Evolutionary conservation across 2,329 filamentous ascomycete genomes (phyloP).

Genomic region (Dactylellina haptotyla): DNA sequence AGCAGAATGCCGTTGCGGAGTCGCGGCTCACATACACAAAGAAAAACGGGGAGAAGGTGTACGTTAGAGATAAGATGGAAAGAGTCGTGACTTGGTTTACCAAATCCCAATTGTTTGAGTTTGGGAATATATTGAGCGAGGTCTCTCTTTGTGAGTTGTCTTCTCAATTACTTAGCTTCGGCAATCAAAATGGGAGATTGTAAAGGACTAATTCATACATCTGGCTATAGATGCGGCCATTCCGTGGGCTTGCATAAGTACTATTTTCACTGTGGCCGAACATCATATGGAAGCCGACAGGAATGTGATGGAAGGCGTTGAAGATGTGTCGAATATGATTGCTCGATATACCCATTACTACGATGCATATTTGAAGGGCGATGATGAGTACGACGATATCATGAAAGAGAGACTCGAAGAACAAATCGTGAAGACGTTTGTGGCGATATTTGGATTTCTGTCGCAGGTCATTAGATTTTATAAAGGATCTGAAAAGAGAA

Average conservation of each 20-base stretch:
- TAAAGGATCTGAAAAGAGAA: conserved; percentile 25
- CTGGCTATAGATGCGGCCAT: conserved; percentile 23
- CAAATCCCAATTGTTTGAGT: conserved; percentile 31
- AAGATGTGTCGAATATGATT: conserved; percentile 33
- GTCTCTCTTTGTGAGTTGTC: conserved; percentile 32
- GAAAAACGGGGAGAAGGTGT: conserved; percentile 32
- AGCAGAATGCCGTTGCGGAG: conserved; percentile 22
- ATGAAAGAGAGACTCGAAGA: conserved; percentile 38
- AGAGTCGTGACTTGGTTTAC: conserved; percentile 45
- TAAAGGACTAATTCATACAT: not conserved
- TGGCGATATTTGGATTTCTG: conserved; percentile 25
- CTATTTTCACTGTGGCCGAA: conserved; percentile 30
- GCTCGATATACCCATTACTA: conserved; percentile 37
- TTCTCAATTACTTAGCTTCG: not conserved
- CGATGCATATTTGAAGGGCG: conserved; percentile 21
- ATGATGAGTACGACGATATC: conserved; percentile 29
- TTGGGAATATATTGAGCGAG: conserved; percentile 26
- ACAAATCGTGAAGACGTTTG: conserved; percentile 24
- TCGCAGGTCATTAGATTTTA: conserved; percentile 36
- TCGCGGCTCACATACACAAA: conserved; percentile 21
- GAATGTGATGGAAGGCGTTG: conserved; percentile 35
- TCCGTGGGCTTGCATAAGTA: conserved; percentile 31
- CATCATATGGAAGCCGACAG: conserved; percentile 41
- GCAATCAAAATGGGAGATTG: not conserved
- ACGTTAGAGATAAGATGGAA: conserved; percentile 36